Evolutionary conservation across 345 rosid genomes (phyloP).

Genomic region (Aquilaria yunnanensis): DNA sequence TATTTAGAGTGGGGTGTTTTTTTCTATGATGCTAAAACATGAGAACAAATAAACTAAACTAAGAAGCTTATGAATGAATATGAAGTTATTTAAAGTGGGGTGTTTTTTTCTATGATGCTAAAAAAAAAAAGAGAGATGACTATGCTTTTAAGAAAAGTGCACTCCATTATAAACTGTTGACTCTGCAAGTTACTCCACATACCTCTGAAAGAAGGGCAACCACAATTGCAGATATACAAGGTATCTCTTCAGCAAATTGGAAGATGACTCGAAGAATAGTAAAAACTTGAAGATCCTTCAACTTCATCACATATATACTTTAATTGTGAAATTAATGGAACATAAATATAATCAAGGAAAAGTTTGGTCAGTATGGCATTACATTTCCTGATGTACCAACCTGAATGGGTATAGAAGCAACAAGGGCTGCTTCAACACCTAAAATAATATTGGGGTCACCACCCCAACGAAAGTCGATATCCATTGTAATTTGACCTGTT

Average conservation of each 20-base stretch:
- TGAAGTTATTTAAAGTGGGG: neutral
- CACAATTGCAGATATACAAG: slow-evolving; percentile 96
- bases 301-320: slow-evolving; percentile 40
- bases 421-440: slow-evolving; percentile 88
- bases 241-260: slow-evolving; percentile 97
- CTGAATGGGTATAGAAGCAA: slow-evolving; percentile 99
- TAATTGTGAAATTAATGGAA: slow-evolving; percentile 6
- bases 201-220: slow-evolving; percentile 97
- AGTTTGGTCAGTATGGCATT: neutral
- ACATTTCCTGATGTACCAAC: slow-evolving; percentile 29
- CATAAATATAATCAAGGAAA: neutral
- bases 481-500: slow-evolving; percentile 95
- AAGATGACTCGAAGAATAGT: slow-evolving; percentile 90
- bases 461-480: slow-evolving; percentile 96
- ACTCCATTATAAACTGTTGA: too few relatives aligned
- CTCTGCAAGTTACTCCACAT: neutral
- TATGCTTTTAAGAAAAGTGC: too few relatives aligned
- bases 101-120: too few relatives aligned
- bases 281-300: slow-evolving; percentile 97
- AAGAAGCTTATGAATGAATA: too few relatives aligned
- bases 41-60: too few relatives aligned
- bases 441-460: slow-evolving; percentile 97
- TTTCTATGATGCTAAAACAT: too few relatives aligned
- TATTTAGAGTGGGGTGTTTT: neutral
- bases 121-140: too few relatives aligned